Conservation (phyloP, 2,329 filamentous ascomycete genomes). For the Elsinoe perseae region DNA sequence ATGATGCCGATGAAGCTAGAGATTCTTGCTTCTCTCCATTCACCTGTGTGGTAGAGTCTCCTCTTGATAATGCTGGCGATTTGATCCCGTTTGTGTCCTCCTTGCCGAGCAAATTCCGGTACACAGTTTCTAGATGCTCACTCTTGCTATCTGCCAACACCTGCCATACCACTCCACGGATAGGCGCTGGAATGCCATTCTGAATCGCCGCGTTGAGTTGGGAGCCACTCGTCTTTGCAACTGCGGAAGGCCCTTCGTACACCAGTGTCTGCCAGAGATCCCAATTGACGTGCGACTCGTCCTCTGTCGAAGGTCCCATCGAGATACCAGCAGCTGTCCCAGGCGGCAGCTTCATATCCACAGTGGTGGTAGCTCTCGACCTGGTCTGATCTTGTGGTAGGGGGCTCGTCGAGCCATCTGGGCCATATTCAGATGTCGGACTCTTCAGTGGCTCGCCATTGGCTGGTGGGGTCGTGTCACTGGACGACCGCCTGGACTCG, state of each 20-base stretch:
- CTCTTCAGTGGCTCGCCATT: constrained; percentile 10
- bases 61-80: constrained; percentile 20
- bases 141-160: constrained; percentile 93
- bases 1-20: constrained; percentile 71
- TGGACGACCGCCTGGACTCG: constrained; percentile 41
- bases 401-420: constrained; percentile 19
- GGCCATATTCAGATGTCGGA: constrained; percentile 14
- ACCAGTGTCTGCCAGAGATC: constrained; percentile 96
- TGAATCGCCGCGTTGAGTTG: constrained; percentile 88
- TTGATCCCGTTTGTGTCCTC: constrained; percentile 69
- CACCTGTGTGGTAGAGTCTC: constrained; percentile 31
- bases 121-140: constrained; percentile 78
- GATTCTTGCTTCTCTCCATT: constrained; percentile 60
- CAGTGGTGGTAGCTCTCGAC: constrained; percentile 27
- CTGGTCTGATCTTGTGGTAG: constrained; percentile 20
- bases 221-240: constrained; percentile 78
- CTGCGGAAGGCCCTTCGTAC: constrained; percentile 83
- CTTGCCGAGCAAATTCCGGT: constrained; percentile 68
- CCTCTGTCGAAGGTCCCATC: constrained; percentile 61
- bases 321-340: constrained; percentile 79
- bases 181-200: constrained; percentile 85
- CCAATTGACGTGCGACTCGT: constrained; percentile 81
- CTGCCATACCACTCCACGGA: constrained; percentile 98
- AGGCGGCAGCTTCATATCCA: constrained; percentile 66
- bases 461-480: constrained; percentile 36